Evolutionary conservation across 2,329 filamentous ascomycete species (phyloP).

Genomic region (Nemania diffusa): DNA sequence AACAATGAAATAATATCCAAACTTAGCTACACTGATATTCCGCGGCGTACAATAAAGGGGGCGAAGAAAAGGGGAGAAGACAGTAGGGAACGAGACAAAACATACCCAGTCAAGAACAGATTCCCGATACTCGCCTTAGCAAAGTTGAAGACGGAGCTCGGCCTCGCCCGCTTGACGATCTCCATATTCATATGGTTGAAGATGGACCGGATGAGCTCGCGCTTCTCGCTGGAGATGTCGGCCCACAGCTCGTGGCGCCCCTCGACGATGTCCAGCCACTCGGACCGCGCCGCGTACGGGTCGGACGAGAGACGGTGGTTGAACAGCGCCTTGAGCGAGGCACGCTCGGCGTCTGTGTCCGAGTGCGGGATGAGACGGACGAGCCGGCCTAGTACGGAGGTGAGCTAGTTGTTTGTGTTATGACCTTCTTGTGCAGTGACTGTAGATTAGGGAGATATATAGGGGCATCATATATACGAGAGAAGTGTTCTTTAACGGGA

Average conservation of each 20-base stretch:
- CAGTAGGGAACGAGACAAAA: background rate
- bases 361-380: slow-evolving; percentile 86
- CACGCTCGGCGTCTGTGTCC: slow-evolving; percentile 69
- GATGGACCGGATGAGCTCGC: slow-evolving; percentile 80
- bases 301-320: slow-evolving; percentile 82
- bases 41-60: too few species aligned
- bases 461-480: too few species aligned
- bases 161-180: slow-evolving; percentile 79
- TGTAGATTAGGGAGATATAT: too few species aligned
- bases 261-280: slow-evolving; percentile 92
- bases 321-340: slow-evolving; percentile 83
- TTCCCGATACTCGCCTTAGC: slow-evolving; percentile 81
- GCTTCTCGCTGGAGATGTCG: slow-evolving; percentile 74
- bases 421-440: too few species aligned
- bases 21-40: too few species aligned
- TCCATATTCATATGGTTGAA: slow-evolving; percentile 82
- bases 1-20: too few species aligned
- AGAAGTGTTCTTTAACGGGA: too few species aligned
- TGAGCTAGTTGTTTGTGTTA: too few species aligned
- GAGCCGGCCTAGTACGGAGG: slow-evolving; percentile 71
- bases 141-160: slow-evolving; percentile 80
- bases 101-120: slow-evolving; percentile 77
- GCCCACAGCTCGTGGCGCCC: slow-evolving; percentile 81
- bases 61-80: background rate
- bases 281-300: slow-evolving; percentile 68